phyloP scores from a whole-genome alignment of 257 asterid species.

The Plectranthus barbatus region DNA sequence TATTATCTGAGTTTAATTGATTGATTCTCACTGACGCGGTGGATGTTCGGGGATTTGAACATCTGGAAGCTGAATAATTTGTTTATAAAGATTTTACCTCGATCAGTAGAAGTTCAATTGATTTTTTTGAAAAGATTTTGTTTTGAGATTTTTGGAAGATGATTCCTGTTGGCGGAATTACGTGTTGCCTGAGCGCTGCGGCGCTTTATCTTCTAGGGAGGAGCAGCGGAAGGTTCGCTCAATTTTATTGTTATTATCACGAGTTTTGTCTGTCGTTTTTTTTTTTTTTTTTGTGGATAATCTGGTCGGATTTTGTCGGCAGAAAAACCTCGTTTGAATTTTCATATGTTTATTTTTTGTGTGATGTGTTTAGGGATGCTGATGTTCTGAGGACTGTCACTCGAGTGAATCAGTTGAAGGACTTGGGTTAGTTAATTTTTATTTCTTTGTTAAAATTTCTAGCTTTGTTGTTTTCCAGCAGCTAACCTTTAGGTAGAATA shows the following conservation, averaged over 20 bases:
- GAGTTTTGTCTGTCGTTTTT: background rate
- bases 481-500: background rate
- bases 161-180: slow-evolving; percentile 86
- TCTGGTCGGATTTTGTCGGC: background rate
- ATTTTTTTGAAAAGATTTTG: background rate
- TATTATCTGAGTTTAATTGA: background rate
- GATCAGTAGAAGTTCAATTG: background rate
- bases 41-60: slow-evolving; percentile 3
- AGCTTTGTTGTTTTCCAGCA: background rate
- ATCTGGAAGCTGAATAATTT: background rate
- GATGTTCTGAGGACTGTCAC: slow-evolving; percentile 70
- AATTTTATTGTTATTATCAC: background rate
- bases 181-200: slow-evolving; percentile 92
- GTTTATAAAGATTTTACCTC: background rate
- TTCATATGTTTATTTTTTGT: background rate
- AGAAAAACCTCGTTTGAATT: background rate
- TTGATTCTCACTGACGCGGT: background rate
- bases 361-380: slow-evolving; percentile 54
- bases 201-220: slow-evolving; percentile 96
- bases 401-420: slow-evolving; percentile 88
- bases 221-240: slow-evolving; percentile 77
- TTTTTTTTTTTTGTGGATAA: background rate
- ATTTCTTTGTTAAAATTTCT: background rate
- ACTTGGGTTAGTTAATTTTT: slow-evolving; percentile 53
- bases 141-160: slow-evolving; percentile 21